A percentile compares a stretch with the other conserved stretches of the same genome.
phyloP scores from a whole-genome alignment of 495 filamentous ascomycete species.

The Zalerion maritima region DNA sequence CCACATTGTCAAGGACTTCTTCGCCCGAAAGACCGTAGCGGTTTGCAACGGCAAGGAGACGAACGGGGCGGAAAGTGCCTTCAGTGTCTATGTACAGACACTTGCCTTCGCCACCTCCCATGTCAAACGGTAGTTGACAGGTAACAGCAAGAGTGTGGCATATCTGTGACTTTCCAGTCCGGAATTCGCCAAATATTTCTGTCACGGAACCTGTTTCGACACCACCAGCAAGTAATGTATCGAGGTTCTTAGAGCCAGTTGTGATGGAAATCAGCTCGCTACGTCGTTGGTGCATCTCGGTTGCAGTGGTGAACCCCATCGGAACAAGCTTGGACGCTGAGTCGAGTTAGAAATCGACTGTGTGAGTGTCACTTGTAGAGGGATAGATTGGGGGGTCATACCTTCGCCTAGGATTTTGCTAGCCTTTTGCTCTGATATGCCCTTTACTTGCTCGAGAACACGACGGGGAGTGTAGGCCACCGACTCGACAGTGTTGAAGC shows the following conservation, averaged over 20 bases:
- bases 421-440: constrained; percentile 93
- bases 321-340: constrained; percentile 87
- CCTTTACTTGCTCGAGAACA: constrained; percentile 83
- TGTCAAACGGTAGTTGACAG: constrained; percentile 93
- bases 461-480: constrained; percentile 89
- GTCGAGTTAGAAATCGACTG: constrained; percentile 5
- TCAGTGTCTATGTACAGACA: constrained; percentile 99
- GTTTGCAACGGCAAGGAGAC: constrained; percentile 79
- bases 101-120: constrained; percentile 97
- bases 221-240: constrained; percentile 87
- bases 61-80: constrained; percentile 89
- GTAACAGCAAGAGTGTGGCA: constrained; percentile 98
- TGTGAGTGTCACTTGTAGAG: not conserved
- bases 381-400: constrained; percentile 19
- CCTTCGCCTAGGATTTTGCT: constrained; percentile 87
- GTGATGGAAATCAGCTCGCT: constrained; percentile 96
- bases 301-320: constrained; percentile 98
- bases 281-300: constrained; percentile 93
- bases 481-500: constrained; percentile 86
- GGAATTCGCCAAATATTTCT: constrained; percentile 97
- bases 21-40: constrained; percentile 89
- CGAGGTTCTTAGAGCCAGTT: constrained; percentile 90
- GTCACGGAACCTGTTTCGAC: constrained; percentile 95
- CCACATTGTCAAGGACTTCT: constrained; percentile 95
- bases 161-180: constrained; percentile 95